Base-by-base conservation (phyloP, 768 basidiomycete species). In the Agaricus subrufescens region DNA sequence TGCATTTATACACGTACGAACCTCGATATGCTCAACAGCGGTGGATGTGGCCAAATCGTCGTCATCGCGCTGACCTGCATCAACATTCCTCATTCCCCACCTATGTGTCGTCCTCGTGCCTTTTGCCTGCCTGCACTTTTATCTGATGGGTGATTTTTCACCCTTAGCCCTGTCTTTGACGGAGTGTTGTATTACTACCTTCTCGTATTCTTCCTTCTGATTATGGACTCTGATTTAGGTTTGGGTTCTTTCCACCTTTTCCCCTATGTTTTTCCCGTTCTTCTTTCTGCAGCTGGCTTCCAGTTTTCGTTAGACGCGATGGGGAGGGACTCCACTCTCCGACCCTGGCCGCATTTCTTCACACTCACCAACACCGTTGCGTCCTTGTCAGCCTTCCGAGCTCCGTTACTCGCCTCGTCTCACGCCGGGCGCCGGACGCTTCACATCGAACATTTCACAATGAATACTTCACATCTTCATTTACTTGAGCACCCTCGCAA, bases 161-260 rank as follows among this genome's bases (percentile, higher is more conserved):
- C 37, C 30, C 31, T 25, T 14, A 26, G 48, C 48, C 55, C 39
- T 50, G 40, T n/a, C 26, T 31, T 54, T 45, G 49, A 19, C 43
- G 55, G 55, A 56, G 40, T 34, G 34, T 44, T 56, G 48, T 56
- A 56, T 38, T 56, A 45, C 49, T 50, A 56, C 44, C 15, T 50
- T 50, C 50, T 30, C 11, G n/a, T 39, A 8, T 50, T 19, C 46
- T 39, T 48, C 53, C 31, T 25, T 34, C 34, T 42, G 9, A 14
- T 31, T 44, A 23, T 45, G 55, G 55, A 42, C 37, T 50, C 38
- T 40, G 38, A 38, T 50, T 55, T 29, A 2, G 45, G 50, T 42
- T 52, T 40, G 15, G 44, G 37, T 40, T 40, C 50, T 48, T 44
- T 52, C 40, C 11, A 43, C 37, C 42, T 40, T 31, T 37, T 8